Conservation (phyloP, 2,329 filamentous ascomycete genomes). For the Colletotrichum cuscutae region DNA sequence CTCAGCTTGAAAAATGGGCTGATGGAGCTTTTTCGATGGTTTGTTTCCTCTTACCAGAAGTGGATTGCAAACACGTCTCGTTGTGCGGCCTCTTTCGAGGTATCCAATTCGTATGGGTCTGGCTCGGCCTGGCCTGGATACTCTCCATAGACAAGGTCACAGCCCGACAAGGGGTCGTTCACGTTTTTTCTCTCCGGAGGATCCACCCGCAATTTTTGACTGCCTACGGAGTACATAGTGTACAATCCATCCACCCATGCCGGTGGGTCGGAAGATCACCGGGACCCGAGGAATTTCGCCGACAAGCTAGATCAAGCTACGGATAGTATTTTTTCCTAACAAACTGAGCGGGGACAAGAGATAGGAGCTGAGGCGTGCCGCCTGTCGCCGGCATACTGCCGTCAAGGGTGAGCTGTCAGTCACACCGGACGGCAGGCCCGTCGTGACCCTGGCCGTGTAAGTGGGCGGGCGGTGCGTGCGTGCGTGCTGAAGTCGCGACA, state of each 20-base stretch:
- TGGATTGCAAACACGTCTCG: not conserved
- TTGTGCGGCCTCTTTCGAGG: not conserved
- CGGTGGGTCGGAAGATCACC: not conserved
- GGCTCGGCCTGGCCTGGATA: not conserved
- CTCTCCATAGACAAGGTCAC: not conserved
- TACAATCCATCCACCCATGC: not conserved
- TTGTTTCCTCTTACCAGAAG: not conserved
- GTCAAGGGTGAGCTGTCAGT: not conserved
- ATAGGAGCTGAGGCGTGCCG: not conserved
- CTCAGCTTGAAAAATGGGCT: slow-evolving; percentile 31
- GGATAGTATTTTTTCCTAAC: not conserved
- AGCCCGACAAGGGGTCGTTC: not conserved
- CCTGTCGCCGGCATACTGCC: not conserved
- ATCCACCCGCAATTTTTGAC: not conserved
- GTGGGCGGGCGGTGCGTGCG: not conserved
- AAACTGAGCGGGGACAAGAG: not conserved
- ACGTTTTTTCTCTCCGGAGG: not conserved
- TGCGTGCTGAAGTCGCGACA: not conserved
- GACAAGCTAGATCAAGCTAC: not conserved
- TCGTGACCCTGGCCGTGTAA: not conserved
- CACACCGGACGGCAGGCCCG: not conserved
- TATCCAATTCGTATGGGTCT: not conserved
- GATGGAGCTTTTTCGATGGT: not conserved
- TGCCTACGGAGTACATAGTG: not conserved
- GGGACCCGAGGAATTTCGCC: not conserved